Conservation (phyloP, 2,329 filamentous ascomycete genomes). For the Plectosphaerella cucumerina region DNA sequence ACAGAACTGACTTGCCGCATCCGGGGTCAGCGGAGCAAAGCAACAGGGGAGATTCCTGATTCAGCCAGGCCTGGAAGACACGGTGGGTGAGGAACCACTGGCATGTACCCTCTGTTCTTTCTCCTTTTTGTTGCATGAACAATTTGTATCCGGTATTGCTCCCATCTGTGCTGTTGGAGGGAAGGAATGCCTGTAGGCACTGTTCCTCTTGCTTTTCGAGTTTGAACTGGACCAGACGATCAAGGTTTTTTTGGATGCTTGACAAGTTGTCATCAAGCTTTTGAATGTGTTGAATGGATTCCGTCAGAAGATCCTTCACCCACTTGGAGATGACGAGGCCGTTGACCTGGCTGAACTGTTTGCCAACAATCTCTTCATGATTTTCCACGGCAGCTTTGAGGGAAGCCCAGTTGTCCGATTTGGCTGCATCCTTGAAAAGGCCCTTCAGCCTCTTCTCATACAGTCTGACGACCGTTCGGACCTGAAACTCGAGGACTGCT, state of each 20-base stretch:
- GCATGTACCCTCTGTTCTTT: constrained; percentile 21
- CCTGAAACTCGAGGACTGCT: constrained; percentile 28
- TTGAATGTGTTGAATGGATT: too few species aligned
- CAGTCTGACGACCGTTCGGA: constrained; percentile 26
- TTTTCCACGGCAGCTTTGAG: constrained; percentile 5
- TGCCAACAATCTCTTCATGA: not conserved
- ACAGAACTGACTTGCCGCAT: constrained; percentile 33
- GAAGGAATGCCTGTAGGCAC: not conserved
- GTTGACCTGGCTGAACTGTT: not conserved
- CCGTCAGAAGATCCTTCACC: not conserved
- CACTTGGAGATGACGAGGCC: not conserved
- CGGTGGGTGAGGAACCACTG: constrained; percentile 26
- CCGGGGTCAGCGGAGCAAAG: constrained; percentile 33
- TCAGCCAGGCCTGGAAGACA: constrained; percentile 22
- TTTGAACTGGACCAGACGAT: not conserved
- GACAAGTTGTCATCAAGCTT: not conserved
- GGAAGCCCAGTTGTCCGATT: constrained; percentile 14
- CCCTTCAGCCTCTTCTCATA: constrained; percentile 12
- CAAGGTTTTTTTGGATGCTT: not conserved
- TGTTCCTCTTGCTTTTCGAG: not conserved
- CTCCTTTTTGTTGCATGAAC: constrained; percentile 22
- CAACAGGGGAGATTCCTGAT: constrained; percentile 19
- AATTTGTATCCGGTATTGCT: constrained; percentile 18
- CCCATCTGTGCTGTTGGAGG: not conserved
- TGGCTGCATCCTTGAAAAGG: constrained; percentile 11